Base-by-base conservation (phyloP, 129 eudicot species). In the Tagetes erecta region DNA sequence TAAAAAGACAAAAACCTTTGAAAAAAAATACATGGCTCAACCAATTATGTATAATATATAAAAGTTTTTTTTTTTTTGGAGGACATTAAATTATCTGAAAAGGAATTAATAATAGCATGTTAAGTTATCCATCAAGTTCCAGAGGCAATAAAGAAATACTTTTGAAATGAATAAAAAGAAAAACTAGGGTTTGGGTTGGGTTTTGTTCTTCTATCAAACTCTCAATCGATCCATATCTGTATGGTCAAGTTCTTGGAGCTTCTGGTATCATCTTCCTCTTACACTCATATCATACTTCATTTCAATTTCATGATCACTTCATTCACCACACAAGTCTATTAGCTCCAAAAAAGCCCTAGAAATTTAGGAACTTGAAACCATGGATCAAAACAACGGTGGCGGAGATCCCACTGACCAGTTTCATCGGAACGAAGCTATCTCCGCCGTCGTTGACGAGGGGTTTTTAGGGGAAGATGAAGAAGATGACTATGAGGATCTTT, bases 401-500 rank as follows among this genome's bases (percentile, higher is more conserved):
- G 85, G 86, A 65, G 88, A 83, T 68, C 67, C 84, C 5, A 71
- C 30, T 64, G 92, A 90, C 8, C 89, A 88, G 68, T 86, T 85
- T 45, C 83, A 88, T 47, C 78, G 83, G 58, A 88, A 91, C 78
- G 97, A 91, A 76, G 97, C 92, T 10, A 91, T 91, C 56, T 83
- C 95, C 34, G 95, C 97, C 65, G 92, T 91, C 5, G 87, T 83
- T 1, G 97, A 91, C n/a, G 95, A 91, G 63, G 97, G 86, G 8
- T 91, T 91, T 63, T 56, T 89, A 31, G 95, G 83, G 1, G 96
- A 89, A 64, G 97, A 87, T 49, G 92, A 91, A 49, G 96, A 90
- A 49, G 96, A 90, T 13, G 97, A 91, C 45, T 91, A 86, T 30
- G 97, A 88, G 58, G 97, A 91, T 80, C 90, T 91, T 3, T 91